Conservation (phyloP, 106 monocot species). For the Amphibolis antarctica region DNA sequence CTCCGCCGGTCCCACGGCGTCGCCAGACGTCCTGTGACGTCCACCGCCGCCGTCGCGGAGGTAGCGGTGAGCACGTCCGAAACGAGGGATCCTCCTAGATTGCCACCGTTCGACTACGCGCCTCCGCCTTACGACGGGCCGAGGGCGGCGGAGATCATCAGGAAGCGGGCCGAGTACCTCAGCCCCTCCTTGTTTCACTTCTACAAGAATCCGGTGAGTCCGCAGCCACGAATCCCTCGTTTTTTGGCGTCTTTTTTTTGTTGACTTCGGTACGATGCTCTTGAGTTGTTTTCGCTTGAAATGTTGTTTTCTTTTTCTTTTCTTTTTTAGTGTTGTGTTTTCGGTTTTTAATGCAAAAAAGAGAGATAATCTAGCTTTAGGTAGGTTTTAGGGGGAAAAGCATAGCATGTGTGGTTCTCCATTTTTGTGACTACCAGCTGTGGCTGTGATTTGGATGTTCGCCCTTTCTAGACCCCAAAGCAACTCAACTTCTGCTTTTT, state of each 20-base stretch:
- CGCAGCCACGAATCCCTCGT: too few relatives aligned
- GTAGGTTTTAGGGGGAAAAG: neutral
- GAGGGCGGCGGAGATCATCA: slow-evolving; percentile 44
- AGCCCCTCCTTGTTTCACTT: slow-evolving; percentile 76
- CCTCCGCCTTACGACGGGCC: too few relatives aligned
- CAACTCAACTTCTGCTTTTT: too few relatives aligned
- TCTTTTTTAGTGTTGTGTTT: neutral
- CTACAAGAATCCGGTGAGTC: slow-evolving; percentile 66
- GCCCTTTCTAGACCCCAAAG: too few relatives aligned
- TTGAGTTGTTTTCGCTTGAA: too few relatives aligned
- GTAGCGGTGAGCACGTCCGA: neutral
- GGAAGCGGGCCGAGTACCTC: slow-evolving; percentile 57
- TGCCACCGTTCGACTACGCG: slow-evolving; percentile 64
- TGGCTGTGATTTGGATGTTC: neutral
- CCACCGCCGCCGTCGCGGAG: neutral
- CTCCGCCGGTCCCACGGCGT: neutral
- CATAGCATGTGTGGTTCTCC: neutral
- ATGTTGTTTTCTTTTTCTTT: slow-evolving; percentile 1
- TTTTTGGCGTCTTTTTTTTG: neutral
- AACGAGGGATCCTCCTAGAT: slow-evolving; percentile 30
- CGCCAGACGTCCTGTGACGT: neutral
- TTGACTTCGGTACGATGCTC: neutral
- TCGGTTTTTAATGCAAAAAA: neutral
- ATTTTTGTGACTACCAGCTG: neutral
- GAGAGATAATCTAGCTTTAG: neutral